These are phyloP conservation scores for Stagonosporopsis chrysanthemi DNA, from an alignment of 2,329 filamentous ascomycete genomes.

Conservation along the genomic window DNA sequence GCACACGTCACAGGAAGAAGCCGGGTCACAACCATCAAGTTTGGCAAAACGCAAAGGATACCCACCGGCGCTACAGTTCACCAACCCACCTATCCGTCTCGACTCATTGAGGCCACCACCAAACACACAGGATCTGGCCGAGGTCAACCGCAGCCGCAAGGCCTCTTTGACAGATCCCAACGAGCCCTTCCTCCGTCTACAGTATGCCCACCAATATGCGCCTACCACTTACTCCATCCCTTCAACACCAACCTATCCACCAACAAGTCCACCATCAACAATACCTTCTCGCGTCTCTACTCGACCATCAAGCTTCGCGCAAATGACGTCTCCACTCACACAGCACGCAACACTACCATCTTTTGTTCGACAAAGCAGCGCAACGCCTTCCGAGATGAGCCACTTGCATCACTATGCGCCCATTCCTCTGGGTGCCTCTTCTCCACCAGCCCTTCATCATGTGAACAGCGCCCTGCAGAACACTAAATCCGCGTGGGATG, in stretches of 20 bases:
- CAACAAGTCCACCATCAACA: constrained; percentile 36
- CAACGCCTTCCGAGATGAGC: constrained; percentile 40
- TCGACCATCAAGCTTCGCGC: constrained; percentile 23
- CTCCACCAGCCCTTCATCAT: constrained; percentile 24
- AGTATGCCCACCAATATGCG: constrained; percentile 33
- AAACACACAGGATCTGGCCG: constrained; percentile 15
- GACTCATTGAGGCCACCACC: constrained; percentile 39
- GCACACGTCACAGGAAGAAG: constrained; percentile 25
- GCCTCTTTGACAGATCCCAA: constrained; percentile 41
- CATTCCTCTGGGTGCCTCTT: constrained; percentile 23
- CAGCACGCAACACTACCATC: constrained; percentile 21
- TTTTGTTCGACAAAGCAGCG: constrained; percentile 35
- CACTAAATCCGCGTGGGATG: constrained; percentile 47
- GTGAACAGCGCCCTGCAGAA: constrained; percentile 39
- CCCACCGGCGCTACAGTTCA: constrained; percentile 29
- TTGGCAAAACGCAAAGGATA: constrained; percentile 31
- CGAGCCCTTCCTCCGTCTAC: constrained; percentile 39
- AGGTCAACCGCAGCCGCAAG: constrained; percentile 32
- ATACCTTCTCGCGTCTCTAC: constrained; percentile 37
- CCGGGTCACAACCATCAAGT: constrained; percentile 20
- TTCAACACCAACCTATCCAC: constrained; percentile 27
- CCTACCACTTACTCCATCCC: constrained; percentile 22
- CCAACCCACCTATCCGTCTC: constrained; percentile 41
- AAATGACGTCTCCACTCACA: constrained; percentile 17
- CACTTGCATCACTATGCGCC: constrained; percentile 33